Evolutionary conservation across 257 asterid genomes (phyloP), one percentile per base, ranked within the genome.

Genomic region (Craterostigma plantagineum): DNA sequence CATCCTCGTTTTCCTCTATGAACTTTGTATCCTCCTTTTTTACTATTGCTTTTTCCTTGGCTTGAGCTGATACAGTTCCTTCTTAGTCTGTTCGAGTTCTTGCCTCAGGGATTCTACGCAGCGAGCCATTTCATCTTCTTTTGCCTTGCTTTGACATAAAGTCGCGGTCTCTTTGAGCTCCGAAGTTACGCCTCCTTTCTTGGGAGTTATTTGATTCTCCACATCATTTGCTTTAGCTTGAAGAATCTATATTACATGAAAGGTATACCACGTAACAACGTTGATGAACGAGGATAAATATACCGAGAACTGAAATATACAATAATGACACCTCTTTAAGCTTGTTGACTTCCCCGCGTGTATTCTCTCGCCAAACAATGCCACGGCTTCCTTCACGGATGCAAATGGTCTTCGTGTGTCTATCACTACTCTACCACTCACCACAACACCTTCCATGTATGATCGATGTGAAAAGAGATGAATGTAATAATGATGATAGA

Each of bases 351-450:
- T 83, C 91, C 13, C 83, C 86, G 79, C 95, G 1, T 76, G 63
- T 30, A 83, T 73, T 44, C 71, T 83, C 40, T 83, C 95, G n/a
- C 95, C 93, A 16, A 83, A 83, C 60, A 83, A 45, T 47, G 57
- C 13, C 10, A 83, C 84, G 2, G 95, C 95, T 57, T 83, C 95
- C 48, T 63, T 73, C 11, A 83, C 95, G 0, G 95, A 83, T 4
- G 73, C 63, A 34, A 83, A 83, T 30, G 95, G 93, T 45, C 59
- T 72, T 17, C 93, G 68, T 61, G 54, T 83, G 65, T 83, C 93
- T 39, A 83, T 83, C 76, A 71, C 93, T 1, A 71, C 95, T 9
- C 95, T 65, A 38, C 93, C 95, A 54, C 95, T 54, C 65, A 76
- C 81, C 71, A 76, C 82, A 69, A 79, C 35, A n/a, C 66, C 90